Conservation (phyloP, 257 asterid genomes). For the Paulownia fortunei region DNA sequence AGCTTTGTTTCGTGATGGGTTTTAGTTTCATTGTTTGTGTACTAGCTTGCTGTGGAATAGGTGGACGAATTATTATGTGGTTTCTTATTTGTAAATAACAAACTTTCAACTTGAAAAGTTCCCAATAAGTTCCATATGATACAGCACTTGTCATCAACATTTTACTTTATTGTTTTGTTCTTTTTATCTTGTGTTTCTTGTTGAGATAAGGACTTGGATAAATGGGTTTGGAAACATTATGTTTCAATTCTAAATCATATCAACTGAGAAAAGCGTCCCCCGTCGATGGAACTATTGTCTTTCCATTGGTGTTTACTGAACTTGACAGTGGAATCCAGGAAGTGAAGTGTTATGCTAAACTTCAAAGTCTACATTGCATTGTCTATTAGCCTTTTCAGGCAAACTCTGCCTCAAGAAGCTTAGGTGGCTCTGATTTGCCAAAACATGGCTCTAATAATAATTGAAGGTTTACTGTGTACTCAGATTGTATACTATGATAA, state of each 20-base stretch:
- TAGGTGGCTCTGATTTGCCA: background rate
- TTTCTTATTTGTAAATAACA: conserved; percentile 49
- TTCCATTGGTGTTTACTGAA: background rate
- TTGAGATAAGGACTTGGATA: background rate
- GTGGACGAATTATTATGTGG: conserved; percentile 32
- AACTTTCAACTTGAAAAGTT: conserved; percentile 28
- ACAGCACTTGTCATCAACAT: conserved; percentile 10
- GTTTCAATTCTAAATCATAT: background rate
- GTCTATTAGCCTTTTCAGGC: background rate
- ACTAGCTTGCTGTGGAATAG: conserved; percentile 29
- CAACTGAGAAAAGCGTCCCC: background rate
- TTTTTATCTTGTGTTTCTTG: background rate
- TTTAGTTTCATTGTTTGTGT: conserved; percentile 37
- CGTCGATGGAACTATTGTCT: background rate
- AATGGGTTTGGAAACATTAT: background rate
- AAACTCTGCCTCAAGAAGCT: background rate
- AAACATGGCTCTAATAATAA: background rate
- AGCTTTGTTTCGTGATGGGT: conserved; percentile 25
- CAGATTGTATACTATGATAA: background rate
- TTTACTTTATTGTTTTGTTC: conserved; percentile 17
- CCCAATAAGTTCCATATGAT: conserved; percentile 32
- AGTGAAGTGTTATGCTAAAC: background rate
- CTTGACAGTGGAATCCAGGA: background rate
- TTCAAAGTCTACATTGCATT: background rate
- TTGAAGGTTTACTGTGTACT: background rate